Base-by-base conservation (phyloP, 208 protist species). In the Leishmania amazonensis region DNA sequence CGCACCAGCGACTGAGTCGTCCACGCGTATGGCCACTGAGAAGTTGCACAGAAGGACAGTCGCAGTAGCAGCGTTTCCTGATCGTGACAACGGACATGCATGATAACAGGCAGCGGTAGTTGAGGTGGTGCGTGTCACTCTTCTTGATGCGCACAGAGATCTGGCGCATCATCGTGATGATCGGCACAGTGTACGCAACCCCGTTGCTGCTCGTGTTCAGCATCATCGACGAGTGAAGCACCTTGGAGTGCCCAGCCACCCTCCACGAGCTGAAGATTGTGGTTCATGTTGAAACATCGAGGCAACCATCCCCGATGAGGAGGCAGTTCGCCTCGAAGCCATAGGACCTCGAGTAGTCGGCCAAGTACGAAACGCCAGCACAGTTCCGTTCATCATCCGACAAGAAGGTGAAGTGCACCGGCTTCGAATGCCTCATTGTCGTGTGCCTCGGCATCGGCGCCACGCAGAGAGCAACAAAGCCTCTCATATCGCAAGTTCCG, bases 401-500 rank as follows among this genome's bases (percentile, higher is more conserved):
- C 45, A 47, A 86, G 78, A 90, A 91, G 53, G 86, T 85, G 78
- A 85, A 89, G 83, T 94, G 90, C 8, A 91, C 81, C 7, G 87
- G 86, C 79, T 93, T 95, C 5, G 60, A 53, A 21, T 84, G 85
- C 82, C 86, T 86, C 88, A 91, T 85, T 67, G 83, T 77, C 74
- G 87, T 83, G 35, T 88, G 82, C 64, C 81, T 79, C n/a, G 88
- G 88, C 15, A 64, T 79, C 45, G 90, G 78, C 2, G 89, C 76
- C 38, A 95, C 73, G 49, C 75, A 83, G 4, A 95, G 83, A 2
- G 91, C 89, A 51, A 93, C 67, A 75, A 93, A 92, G 53, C 85
- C 86, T 75, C 93, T 93, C 91, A 92, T 92, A 64, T 95, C 88
- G n/a, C 79, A 76, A 19, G 89, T 81, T 51, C 88, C 91, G 35